These are phyloP conservation scores for Pythium aquatile DNA, from an alignment of 352 stramenopile species.

Conservation along the genomic window DNA sequence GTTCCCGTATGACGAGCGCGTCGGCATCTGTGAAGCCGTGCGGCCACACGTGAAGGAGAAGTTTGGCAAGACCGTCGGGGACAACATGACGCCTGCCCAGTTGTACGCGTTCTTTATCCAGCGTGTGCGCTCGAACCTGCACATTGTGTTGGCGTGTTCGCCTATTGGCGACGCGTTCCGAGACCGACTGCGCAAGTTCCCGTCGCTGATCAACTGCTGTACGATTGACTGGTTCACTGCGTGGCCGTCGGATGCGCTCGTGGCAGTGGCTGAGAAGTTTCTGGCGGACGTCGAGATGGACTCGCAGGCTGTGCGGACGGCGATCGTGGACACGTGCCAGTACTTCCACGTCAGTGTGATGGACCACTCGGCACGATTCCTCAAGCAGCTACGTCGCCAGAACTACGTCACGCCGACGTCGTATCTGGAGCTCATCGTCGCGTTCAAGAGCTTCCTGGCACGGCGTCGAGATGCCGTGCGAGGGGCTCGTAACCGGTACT, in stretches of 20 bases:
- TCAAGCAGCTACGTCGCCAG: constrained; percentile 78
- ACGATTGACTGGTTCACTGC: constrained; percentile 97
- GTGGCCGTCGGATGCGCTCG: constrained; percentile 91
- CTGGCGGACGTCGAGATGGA: constrained; percentile 90
- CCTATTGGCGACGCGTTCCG: constrained; percentile 94
- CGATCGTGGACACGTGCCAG: constrained; percentile 91
- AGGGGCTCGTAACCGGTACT: constrained; percentile 82
- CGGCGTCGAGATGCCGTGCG: constrained; percentile 84
- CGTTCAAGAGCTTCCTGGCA: constrained; percentile 91
- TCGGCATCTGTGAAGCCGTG: constrained; percentile 89
- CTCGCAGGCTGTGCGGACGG: constrained; percentile 55
- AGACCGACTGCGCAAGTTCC: constrained; percentile 93
- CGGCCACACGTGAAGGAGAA: constrained; percentile 91
- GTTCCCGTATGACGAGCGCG: constrained; percentile 91
- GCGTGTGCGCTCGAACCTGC: constrained; percentile 88
- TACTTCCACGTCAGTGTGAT: constrained; percentile 92
- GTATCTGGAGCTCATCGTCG: constrained; percentile 94
- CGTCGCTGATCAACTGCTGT: constrained; percentile 96
- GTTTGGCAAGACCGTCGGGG: constrained; percentile 83
- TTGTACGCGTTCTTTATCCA: constrained; percentile 94
- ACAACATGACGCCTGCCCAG: constrained; percentile 91
- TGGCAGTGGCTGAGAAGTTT: constrained; percentile 93
- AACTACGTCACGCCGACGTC: constrained; percentile 96
- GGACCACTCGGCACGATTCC: constrained; percentile 82
- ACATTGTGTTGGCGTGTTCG: constrained; percentile 94